Base-by-base conservation (phyloP, 139 green algal genomes). In the Spirogloea muscicola region DNA sequence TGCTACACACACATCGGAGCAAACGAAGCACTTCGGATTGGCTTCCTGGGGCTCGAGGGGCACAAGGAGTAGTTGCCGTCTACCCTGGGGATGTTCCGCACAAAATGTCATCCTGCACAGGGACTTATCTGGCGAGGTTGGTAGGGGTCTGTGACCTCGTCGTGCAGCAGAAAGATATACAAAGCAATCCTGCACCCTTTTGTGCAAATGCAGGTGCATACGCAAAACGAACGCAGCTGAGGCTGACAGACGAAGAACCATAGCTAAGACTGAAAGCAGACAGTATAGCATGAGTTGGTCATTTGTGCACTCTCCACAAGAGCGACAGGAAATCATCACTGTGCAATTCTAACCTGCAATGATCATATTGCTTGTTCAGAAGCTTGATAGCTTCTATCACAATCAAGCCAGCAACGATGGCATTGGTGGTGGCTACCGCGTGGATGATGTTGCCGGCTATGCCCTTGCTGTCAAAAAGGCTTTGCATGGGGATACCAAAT, bases 371-470 rank as follows among this genome's bases (percentile, higher is more conserved):
- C n/a, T n/a, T n/a, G n/a, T n/a, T n/a, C n/a, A 75, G 13, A 34
- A 98, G 39, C 86, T 98, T 98, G 37, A 93, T 58, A 0, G 92
- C 93, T 74, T 99, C 92, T 1, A 89, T 46, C 27, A 94, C 88
- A 46, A 99, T 94, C 16, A 98, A 81, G 0, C 94, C 94, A 0
- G 82, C 80, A 27, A 97, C 84, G 43, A 97, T 93, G 55, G 94
- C 94, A 80, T 99, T 99, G 63, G 94, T 99, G 63, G 94, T 98
- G n/a, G 94, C 94, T 21, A 99, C 92, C 27, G 94, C 94, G 72
- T 99, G 94, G 43, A 99, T 91, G 84, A 99, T 98, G 88, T 98
- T 98, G 65, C 94, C 94, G 1, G 94, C 94, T 89, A 98, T 96
- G 33, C 94, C 94, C 84, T 97, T 96, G 62, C 85, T 84, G 16